Conservation (phyloP, 441 rosid genomes). For the Syzygium syzygioides region DNA sequence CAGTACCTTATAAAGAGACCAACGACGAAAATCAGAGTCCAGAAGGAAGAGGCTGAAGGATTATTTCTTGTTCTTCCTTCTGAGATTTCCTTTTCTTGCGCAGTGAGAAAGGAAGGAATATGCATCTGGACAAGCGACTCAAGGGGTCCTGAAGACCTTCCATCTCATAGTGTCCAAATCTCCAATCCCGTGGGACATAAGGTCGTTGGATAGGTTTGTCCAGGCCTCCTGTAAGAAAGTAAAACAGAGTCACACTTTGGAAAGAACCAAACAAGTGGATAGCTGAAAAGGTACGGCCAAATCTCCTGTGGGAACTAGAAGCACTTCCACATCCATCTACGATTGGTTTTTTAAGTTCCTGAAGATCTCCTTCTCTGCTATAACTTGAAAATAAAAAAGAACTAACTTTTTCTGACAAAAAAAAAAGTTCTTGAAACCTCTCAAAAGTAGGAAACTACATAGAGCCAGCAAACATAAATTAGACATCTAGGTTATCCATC, state of each 20-base stretch:
- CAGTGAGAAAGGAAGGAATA: constrained; percentile 38
- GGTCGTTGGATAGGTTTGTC: constrained; percentile 67
- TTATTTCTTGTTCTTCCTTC: constrained; percentile 30
- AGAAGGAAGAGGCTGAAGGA: constrained; percentile 36
- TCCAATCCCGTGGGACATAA: constrained; percentile 71
- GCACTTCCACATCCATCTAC: neutral
- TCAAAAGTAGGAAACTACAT: neutral
- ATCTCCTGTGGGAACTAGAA: neutral
- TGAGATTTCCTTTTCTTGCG: constrained; percentile 32
- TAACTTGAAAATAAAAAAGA: neutral
- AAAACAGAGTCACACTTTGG: neutral
- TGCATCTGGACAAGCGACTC: constrained; percentile 46
- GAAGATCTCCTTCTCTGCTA: neutral
- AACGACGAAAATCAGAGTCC: constrained; percentile 12
- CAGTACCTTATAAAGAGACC: neutral
- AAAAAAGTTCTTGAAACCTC: neutral
- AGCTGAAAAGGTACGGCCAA: neutral
- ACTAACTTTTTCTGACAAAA: neutral
- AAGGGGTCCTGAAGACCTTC: constrained; percentile 94
- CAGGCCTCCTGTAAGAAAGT: constrained; percentile 61
- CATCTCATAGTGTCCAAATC: constrained; percentile 94
- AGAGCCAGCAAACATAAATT: neutral
- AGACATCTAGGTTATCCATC: neutral
- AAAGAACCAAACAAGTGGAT: neutral
- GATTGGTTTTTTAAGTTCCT: neutral